Base-by-base conservation (phyloP, 371 early-diverging fungal genomes). In the Dichotomocladium elegans region DNA sequence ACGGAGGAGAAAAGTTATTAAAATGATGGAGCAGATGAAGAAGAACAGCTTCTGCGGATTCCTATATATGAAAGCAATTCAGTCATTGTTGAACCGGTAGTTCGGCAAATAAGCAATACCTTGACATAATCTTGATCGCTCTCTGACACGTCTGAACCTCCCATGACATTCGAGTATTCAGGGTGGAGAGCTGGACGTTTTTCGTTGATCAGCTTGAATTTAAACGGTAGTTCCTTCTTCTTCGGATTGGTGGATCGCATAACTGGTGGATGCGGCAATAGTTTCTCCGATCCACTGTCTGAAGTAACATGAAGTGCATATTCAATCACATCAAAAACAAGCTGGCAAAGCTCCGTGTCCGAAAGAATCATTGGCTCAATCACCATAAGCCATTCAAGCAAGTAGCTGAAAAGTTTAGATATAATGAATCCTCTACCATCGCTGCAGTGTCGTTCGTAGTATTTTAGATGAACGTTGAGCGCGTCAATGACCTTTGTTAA, bases 341-440 rank as follows among this genome's bases (percentile, higher is more conserved):
- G 67, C 25, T 72, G 78, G 30, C 83, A 79, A 4, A 88, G 69
- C 33, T 87, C 86, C 0, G 83, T 80, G 28, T 80, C 81, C 3
- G 82, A 70, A 22, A 89, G 69, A 8, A 87, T 66, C 6, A 66
- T 68, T 4, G 82, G 63, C 1, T 89, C 83, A 12, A 82, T 67
- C 2, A 72, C 74, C 87, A 91, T 87, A 14, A 91, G 58, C 94
- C 92, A 93, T 41, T 88, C 87, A 9, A 83, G 56, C 12, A 91
- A 53, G 52, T 88, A 86, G 31, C 83, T 80, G 47, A 90, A 85
- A 14, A 91, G 64, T 6, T 83, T 74, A 1, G 86, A 81, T 3
- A 91, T 75, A 26, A 83, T 80, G 14, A 68, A 73, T 0, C 74
- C 79, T 61, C 81, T 67, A 34, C 77, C 70, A 43, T 58, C 57